phyloP scores from a whole-genome alignment of 805 yeast genomes.

The Candida montana region DNA sequence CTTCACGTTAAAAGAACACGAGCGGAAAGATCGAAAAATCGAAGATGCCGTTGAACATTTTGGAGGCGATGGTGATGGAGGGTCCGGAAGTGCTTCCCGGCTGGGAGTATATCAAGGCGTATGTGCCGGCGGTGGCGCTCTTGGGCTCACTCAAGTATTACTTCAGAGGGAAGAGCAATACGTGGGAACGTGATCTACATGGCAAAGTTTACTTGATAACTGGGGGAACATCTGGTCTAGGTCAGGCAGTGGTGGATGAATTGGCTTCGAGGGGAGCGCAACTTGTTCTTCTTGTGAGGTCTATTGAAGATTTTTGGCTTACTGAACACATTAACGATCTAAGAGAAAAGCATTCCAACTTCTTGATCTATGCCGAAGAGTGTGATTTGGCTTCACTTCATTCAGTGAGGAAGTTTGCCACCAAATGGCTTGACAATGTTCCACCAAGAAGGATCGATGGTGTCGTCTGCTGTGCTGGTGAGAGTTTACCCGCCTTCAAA shows the following conservation, averaged over 20 bases:
- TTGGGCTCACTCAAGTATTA: conserved; percentile 58
- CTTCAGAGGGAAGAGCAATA: conserved; percentile 73
- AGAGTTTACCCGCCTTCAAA: conserved; percentile 63
- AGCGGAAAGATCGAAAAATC: too few relatives aligned
- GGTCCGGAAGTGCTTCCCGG: conserved; percentile 78
- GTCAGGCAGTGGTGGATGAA: conserved; percentile 68
- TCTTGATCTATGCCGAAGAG: conserved; percentile 82
- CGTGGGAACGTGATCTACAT: conserved; percentile 90
- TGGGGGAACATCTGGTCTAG: conserved; percentile 95
- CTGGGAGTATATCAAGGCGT: conserved; percentile 51
- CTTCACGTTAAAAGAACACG: too few relatives aligned
- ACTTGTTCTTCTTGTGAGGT: conserved; percentile 63
- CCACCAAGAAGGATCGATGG: conserved; percentile 93
- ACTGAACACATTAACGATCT: conserved; percentile 75
- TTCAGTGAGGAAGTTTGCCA: conserved; percentile 83
- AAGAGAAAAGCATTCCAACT: conserved; percentile 63
- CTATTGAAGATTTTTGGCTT: conserved; percentile 65
- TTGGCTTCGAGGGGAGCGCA: conserved; percentile 85
- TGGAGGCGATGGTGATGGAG: conserved; percentile 61
- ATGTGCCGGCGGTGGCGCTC: conserved; percentile 49
- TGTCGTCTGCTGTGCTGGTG: conserved; percentile 82
- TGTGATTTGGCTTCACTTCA: conserved; percentile 73
- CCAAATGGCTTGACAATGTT: conserved; percentile 85
- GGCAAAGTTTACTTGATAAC: conserved; percentile 80
- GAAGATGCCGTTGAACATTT: conserved; percentile 78